Percentiles rank a stretch among this genome's conserved stretches.
phyloP scores from a whole-genome alignment of 305 asterid genomes.

The Solanum chacoense region DNA sequence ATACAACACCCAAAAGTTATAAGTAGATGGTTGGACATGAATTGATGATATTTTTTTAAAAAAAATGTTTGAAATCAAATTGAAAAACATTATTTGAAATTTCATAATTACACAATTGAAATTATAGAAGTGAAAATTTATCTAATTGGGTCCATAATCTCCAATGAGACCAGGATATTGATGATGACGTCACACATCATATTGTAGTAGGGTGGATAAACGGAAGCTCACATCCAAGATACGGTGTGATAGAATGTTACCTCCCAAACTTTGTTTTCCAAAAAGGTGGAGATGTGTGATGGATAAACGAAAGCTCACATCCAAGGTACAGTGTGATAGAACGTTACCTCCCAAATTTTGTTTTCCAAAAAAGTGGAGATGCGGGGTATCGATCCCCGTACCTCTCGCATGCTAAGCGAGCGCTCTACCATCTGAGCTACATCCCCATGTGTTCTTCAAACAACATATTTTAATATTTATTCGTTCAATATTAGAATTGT shows the following conservation, averaged over 20 bases:
- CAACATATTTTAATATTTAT: too few relatives aligned
- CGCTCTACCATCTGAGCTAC: conserved; percentile 98
- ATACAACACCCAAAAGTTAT: not conserved
- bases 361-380: not conserved
- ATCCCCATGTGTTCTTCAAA: conserved; percentile 21
- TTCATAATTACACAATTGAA: not conserved
- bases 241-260: too few relatives aligned
- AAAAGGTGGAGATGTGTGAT: too few relatives aligned
- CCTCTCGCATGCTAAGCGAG: conserved; percentile 40
- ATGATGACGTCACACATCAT: rapidly evolving
- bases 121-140: not conserved
- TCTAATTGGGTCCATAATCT: not conserved
- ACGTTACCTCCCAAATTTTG: too few relatives aligned
- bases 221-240: too few relatives aligned
- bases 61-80: not conserved
- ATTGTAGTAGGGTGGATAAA: not conserved
- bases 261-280: too few relatives aligned
- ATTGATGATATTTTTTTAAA: not conserved
- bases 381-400: not conserved
- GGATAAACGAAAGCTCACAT: too few relatives aligned
- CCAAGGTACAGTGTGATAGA: too few relatives aligned
- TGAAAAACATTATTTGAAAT: not conserved
- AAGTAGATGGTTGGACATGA: not conserved
- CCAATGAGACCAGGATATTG: not conserved
- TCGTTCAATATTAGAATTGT: too few relatives aligned